phyloP scores from a whole-genome alignment of 1,284 basidiomycete genomes.

The Cystobasidium slooffiae region DNA sequence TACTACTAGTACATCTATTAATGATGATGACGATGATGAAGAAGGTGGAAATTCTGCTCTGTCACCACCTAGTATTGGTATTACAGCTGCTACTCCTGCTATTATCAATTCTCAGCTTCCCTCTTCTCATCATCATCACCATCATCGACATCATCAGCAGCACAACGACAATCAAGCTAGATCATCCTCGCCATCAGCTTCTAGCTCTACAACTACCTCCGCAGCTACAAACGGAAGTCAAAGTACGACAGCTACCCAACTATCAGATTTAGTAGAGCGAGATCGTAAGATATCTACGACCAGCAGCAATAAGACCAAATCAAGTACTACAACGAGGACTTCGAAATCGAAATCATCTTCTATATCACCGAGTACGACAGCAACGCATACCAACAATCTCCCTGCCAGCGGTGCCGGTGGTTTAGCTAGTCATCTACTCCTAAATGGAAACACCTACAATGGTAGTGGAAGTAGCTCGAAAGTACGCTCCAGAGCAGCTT shows the following conservation, averaged over 20 bases:
- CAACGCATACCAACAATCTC: background rate
- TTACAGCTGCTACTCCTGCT: conserved; percentile 37
- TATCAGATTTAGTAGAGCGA: conserved; percentile 27
- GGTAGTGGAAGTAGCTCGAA: background rate
- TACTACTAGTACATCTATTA: too few species aligned
- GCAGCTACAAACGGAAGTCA: conserved; percentile 9
- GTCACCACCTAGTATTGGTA: conserved; percentile 13
- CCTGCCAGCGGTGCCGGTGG: too few species aligned
- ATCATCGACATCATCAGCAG: too few species aligned
- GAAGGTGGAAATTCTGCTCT: background rate
- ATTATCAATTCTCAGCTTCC: background rate
- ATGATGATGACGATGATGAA: too few species aligned
- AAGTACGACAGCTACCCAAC: conserved; percentile 29
- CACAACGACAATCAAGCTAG: background rate
- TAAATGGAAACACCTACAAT: too few species aligned
- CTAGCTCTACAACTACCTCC: conserved; percentile 41
- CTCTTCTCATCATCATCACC: too few species aligned
- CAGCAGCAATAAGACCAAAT: background rate
- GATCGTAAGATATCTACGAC: conserved; percentile 12
- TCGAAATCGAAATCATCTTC: background rate
- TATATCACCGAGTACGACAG: background rate
- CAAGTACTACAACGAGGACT: background rate
- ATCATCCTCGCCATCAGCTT: conserved; percentile 37
- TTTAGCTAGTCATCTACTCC: too few species aligned
- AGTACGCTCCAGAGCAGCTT: conserved; percentile 34